Evolutionary conservation across 352 stramenopile species (phyloP), one percentile per base, ranked within the genome.

Genomic region (Pythium dissimile): DNA sequence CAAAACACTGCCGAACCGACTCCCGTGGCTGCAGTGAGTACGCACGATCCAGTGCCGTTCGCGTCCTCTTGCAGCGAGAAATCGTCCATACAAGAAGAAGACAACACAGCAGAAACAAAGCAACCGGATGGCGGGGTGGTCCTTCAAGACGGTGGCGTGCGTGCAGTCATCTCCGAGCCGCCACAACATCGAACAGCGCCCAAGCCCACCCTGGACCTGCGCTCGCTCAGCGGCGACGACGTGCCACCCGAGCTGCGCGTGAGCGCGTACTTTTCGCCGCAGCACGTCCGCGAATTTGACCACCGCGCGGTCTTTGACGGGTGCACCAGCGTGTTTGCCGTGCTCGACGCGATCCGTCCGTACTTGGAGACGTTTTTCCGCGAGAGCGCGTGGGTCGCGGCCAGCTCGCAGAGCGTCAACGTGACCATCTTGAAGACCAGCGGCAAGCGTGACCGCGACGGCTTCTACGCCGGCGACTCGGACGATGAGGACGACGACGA

Each of bases 271-370:
- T 79, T 92, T 49, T 64, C 64, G 0, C 58, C 21, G 1, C 53
- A 82, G n/a, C 70, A 71, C 45, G 61, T 80, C 7, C 37, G 44
- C 8, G 53, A 66, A 10, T 90, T 92, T 35, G 69, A 76, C 26
- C 80, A 92, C 53, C 48, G 48, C 6, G 62, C 58, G 0, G 43
- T 92, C 11, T 89, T 92, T 48, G 59, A 79, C 15, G 64, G 63
- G 16, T 84, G 76, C 58, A 62, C 61, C n/a, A 73, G 82, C 32
- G 80, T 92, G 0, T 75, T 89, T 11, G 68, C 66, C 1, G 69
- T 80, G n/a, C 59, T 92, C 16, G 76, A 88, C 54, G 68, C 65
- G 28, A 85, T 92, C 53, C 77, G 77, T 30, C 56, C 66, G 34
- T 92, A 92, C 56, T 50, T 84, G 26, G 31, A 57, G 9, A 62